Conservation (phyloP, 169 alveolate species). For the Plasmodium yoelii region DNA sequence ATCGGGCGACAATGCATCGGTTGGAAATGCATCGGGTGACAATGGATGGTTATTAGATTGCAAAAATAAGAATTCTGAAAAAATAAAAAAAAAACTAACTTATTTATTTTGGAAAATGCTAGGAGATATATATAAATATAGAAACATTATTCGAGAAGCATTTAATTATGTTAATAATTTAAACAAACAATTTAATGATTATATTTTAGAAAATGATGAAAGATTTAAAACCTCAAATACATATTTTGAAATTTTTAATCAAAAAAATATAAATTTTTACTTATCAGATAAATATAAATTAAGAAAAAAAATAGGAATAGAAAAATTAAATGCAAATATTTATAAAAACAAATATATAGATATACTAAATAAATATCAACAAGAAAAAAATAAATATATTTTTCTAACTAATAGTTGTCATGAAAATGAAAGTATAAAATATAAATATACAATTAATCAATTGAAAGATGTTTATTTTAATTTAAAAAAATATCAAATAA, state of each 20-base stretch:
- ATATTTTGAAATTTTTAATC: neutral
- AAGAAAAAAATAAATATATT: constrained; percentile 18
- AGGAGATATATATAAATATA: constrained; percentile 51
- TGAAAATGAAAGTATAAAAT: constrained; percentile 42
- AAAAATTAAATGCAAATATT: constrained; percentile 15
- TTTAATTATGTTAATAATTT: constrained; percentile 22
- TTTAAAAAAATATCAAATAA: constrained; percentile 22
- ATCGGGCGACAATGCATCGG: no score
- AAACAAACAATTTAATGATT: neutral
- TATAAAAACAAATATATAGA: constrained; percentile 30
- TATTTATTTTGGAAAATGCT: constrained; percentile 32
- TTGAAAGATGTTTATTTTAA: constrained; percentile 19
- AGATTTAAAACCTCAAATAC: neutral
- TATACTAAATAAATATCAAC: constrained; percentile 7
- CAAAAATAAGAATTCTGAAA: neutral
- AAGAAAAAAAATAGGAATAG: constrained; percentile 27
- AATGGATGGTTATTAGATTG: no score
- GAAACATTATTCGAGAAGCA: constrained; percentile 32
- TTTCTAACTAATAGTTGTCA: constrained; percentile 23
- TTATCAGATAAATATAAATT: constrained; percentile 40
- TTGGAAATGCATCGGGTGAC: no score
- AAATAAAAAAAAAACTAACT: constrained; percentile 36
- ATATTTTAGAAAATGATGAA: constrained; percentile 15
- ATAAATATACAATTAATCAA: constrained; percentile 34
- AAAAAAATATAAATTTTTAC: constrained; percentile 17